These are phyloP conservation scores for Dissophora ornata DNA, from an alignment of 192 early-diverging fungal genomes.

Conservation along the genomic window DNA sequence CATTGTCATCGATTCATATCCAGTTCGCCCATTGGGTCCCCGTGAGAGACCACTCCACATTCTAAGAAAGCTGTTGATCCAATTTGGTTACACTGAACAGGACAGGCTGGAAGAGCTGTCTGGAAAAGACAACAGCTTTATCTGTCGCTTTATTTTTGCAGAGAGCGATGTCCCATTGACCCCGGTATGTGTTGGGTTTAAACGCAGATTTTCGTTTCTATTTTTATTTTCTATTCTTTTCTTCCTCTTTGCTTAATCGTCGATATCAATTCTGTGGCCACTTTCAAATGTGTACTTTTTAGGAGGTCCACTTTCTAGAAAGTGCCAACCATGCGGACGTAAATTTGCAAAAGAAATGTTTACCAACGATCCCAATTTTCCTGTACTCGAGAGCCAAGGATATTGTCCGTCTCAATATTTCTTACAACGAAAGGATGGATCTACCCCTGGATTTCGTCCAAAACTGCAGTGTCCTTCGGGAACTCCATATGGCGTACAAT, in stretches of 20 bases:
- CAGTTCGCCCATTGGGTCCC: conserved; percentile 77
- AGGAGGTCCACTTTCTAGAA: conserved; percentile 59
- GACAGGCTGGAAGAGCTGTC: conserved; percentile 85
- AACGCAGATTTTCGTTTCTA: no score
- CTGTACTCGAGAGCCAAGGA: conserved; percentile 76
- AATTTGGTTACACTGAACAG: conserved; percentile 81
- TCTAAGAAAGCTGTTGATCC: conserved; percentile 76
- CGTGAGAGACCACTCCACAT: conserved; percentile 81
- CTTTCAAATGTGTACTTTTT: no score
- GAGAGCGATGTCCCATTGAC: conserved; percentile 53
- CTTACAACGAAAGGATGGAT: conserved; percentile 83
- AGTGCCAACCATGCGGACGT: conserved; percentile 65
- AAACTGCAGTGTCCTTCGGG: conserved; percentile 72
- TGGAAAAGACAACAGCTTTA: conserved; percentile 87
- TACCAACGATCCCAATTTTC: conserved; percentile 84
- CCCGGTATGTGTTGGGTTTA: conserved; percentile 19
- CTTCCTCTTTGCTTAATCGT: no score
- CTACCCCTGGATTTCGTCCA: conserved; percentile 87
- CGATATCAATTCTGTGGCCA: no score
- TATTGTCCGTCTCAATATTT: conserved; percentile 84
- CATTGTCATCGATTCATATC: conserved; percentile 48
- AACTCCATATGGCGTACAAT: conserved; percentile 77
- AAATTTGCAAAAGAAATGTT: conserved; percentile 76
- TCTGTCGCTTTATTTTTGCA: conserved; percentile 82
- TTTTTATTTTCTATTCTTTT: background rate